These are phyloP conservation scores for Tephrocybe rancida DNA, from an alignment of 768 basidiomycete species.

Conservation along the genomic window DNA sequence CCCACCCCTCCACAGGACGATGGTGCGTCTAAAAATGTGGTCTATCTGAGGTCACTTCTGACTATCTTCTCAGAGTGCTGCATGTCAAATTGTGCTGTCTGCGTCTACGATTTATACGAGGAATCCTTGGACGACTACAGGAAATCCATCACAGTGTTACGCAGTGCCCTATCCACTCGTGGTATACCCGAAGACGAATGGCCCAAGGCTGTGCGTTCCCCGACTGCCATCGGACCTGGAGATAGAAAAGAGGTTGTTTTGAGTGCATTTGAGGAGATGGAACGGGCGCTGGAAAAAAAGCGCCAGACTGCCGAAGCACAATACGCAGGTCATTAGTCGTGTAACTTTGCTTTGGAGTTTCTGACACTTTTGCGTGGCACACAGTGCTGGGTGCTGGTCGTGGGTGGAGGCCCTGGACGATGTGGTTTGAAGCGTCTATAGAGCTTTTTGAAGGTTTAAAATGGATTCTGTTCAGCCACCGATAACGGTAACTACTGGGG, in stretches of 20 bases:
- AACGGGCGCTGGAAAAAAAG: slow-evolving; percentile 55
- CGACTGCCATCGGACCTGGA: slow-evolving; percentile 10
- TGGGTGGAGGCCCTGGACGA: not conserved
- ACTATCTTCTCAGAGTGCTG: slow-evolving; percentile 69
- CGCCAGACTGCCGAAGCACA: slow-evolving; percentile 22
- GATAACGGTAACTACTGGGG: slow-evolving; percentile 25
- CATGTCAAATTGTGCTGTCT: slow-evolving; percentile 94
- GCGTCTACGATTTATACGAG: slow-evolving; percentile 87
- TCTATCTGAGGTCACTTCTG: not conserved
- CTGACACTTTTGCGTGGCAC: slow-evolving; percentile 1
- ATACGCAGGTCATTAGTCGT: slow-evolving; percentile 24
- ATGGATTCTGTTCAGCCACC: slow-evolving; percentile 54
- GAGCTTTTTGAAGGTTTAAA: slow-evolving; percentile 44
- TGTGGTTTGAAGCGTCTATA: slow-evolving; percentile 7
- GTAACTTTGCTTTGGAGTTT: not conserved
- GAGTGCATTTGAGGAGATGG: slow-evolving; percentile 75
- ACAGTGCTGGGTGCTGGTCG: not conserved
- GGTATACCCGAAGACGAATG: slow-evolving; percentile 62
- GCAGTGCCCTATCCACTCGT: slow-evolving; percentile 46
- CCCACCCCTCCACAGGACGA: slow-evolving; percentile 68
- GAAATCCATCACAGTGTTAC: slow-evolving; percentile 50
- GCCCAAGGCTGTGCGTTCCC: slow-evolving; percentile 54
- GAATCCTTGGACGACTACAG: slow-evolving; percentile 69
- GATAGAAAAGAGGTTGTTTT: slow-evolving; percentile 41
- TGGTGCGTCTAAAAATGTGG: slow-evolving; percentile 43